Conservation (phyloP, 2,329 filamentous ascomycete species). For the Aspergillus fructus region DNA sequence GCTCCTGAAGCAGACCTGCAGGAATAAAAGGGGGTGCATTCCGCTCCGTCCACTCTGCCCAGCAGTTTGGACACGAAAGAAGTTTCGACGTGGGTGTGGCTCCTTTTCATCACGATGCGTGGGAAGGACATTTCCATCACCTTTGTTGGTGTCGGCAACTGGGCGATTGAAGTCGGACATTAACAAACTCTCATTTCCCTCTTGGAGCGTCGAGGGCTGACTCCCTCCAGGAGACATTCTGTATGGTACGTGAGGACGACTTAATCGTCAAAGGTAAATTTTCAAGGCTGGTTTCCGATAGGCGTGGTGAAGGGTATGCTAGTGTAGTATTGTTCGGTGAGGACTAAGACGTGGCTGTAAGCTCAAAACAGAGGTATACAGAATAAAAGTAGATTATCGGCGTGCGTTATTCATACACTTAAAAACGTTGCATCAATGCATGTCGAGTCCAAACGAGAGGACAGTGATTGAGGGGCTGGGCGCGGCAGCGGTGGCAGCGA, state of each 20-base stretch:
- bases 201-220: conserved; percentile 11
- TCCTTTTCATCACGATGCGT: conserved; percentile 24
- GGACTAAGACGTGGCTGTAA: background rate
- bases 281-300: background rate
- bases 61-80: conserved; percentile 38
- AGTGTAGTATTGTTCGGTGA: background rate
- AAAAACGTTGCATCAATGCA: background rate
- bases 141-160: conserved; percentile 14
- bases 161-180: conserved; percentile 14
- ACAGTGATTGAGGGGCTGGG: background rate
- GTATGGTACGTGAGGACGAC: background rate
- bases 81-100: conserved; percentile 14
- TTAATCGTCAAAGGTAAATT: background rate
- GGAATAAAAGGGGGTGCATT: conserved; percentile 63
- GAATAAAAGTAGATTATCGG: background rate
- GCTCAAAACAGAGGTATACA: background rate
- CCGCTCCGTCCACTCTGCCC: conserved; percentile 70
- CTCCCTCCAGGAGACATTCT: background rate
- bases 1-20: conserved; percentile 64
- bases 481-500: background rate
- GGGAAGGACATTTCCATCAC: conserved; percentile 25
- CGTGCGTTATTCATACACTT: background rate
- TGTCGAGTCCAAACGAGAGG: background rate
- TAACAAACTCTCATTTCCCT: conserved; percentile 4
- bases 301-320: background rate